Conservation (phyloP, 2,329 filamentous ascomycete species). For the Fusarium dimerum region DNA sequence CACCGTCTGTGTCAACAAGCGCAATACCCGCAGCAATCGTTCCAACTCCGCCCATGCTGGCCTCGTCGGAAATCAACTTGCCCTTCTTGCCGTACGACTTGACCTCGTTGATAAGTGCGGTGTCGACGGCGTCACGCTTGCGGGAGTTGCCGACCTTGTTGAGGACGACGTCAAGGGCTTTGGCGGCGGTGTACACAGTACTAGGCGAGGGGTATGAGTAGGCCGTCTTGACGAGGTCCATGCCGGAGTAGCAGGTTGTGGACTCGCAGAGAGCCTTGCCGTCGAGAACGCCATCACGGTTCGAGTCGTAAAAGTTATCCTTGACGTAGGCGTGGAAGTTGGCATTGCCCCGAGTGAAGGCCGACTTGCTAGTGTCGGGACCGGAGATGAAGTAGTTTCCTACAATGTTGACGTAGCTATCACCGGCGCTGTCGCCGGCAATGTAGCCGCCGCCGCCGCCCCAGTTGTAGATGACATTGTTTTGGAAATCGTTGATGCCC, state of each 20-base stretch:
- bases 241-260: conserved; percentile 47
- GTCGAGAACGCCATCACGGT: conserved; percentile 50
- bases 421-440: conserved; percentile 49
- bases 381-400: conserved; percentile 60
- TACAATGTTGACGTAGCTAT: conserved; percentile 52
- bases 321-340: conserved; percentile 55
- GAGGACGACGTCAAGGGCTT: conserved; percentile 43
- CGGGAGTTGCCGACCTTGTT: conserved; percentile 44
- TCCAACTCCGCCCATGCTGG: conserved; percentile 42
- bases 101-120: conserved; percentile 43
- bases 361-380: conserved; percentile 48
- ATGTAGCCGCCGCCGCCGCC: conserved; percentile 56
- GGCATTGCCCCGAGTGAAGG: conserved; percentile 56
- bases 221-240: conserved; percentile 41
- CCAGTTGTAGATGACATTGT: conserved; percentile 57
- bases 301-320: conserved; percentile 53
- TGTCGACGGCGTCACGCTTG: conserved; percentile 46
- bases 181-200: conserved; percentile 39
- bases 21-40: conserved; percentile 39
- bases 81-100: conserved; percentile 47
- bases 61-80: conserved; percentile 48
- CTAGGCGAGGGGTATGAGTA: conserved; percentile 46
- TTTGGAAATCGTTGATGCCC: conserved; percentile 55
- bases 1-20: conserved; percentile 46
- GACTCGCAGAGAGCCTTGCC: conserved; percentile 45